phyloP scores from a whole-genome alignment of 2,329 filamentous ascomycete species.

The Aureobasidium namibiae region DNA sequence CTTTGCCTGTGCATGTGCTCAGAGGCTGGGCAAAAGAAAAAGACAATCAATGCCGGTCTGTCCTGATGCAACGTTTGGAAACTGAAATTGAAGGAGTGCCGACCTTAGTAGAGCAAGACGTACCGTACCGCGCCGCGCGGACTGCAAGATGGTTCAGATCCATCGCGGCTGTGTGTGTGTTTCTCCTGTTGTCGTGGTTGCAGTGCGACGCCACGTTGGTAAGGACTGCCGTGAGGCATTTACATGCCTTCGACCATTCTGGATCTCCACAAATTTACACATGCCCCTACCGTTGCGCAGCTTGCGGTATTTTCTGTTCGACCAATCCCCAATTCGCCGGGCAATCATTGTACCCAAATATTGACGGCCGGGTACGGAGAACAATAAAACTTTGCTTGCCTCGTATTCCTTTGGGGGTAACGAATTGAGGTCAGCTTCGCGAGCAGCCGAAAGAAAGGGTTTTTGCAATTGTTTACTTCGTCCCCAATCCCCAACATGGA shows the following conservation, averaged over 20 bases:
- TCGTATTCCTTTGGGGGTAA: background rate
- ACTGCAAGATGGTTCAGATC: conserved; percentile 2
- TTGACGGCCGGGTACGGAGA: background rate
- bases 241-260: conserved; percentile 4
- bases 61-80: conserved; percentile 1
- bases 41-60: background rate
- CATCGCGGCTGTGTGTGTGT: background rate
- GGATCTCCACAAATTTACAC: conserved; percentile 7
- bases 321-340: conserved; percentile 11
- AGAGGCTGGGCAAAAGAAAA: background rate
- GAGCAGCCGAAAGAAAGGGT: background rate
- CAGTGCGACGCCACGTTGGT: background rate
- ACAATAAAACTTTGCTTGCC: background rate
- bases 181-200: conserved; percentile 8
- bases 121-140: conserved; percentile 5
- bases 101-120: conserved; percentile 6
- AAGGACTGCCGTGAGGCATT: conserved; percentile 4
- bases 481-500: conserved; percentile 4
- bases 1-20: background rate
- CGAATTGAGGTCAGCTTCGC: background rate
- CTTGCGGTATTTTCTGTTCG: conserved; percentile 10
- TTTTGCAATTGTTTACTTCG: background rate
- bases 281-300: conserved; percentile 9
- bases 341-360: background rate
- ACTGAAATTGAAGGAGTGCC: background rate